A percentile compares a stretch with the other conserved stretches of the same genome.
Conservation (phyloP, 176 grass and related monocot genomes). For the Urochloa ruziziensis region DNA sequence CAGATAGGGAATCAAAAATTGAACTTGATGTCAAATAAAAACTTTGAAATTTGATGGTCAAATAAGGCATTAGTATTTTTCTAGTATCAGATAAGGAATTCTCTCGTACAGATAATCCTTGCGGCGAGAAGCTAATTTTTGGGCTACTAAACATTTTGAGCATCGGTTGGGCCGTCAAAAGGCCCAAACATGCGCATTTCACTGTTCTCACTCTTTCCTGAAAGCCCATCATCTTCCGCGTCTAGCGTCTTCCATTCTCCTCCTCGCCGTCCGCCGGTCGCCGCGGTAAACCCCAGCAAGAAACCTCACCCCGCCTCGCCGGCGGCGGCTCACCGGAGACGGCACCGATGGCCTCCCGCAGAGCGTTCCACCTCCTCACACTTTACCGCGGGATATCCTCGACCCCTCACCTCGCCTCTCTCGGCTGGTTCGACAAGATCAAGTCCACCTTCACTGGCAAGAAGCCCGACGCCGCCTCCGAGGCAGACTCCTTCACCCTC, state of each 20-base stretch:
- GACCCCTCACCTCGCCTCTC: conserved; percentile 58
- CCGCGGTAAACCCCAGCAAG: conserved; percentile 1
- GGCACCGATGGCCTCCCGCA: conserved; percentile 30
- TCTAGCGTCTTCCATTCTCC: not conserved
- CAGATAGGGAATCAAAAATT: too few relatives aligned
- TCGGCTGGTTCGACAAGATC: conserved; percentile 93
- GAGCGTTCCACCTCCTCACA: conserved; percentile 36
- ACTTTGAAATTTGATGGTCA: too few relatives aligned
- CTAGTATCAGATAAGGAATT: too few relatives aligned
- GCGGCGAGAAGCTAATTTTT: too few relatives aligned
- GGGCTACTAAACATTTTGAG: not conserved
- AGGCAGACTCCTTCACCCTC: conserved; percentile 59
- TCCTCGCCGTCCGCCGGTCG: not conserved
- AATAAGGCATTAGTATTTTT: too few relatives aligned
- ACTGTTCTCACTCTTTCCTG: not conserved
- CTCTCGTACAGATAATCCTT: too few relatives aligned
- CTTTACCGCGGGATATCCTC: conserved; percentile 64
- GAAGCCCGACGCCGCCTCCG: conserved; percentile 30
- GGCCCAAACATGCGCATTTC: not conserved
- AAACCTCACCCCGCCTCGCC: not conserved
- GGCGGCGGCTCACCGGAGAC: conserved; percentile 13
- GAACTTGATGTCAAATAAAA: too few relatives aligned
- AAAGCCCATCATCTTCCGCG: not conserved
- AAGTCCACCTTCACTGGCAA: conserved; percentile 83
- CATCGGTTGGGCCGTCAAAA: not conserved